phyloP scores from a whole-genome alignment of 805 yeast genomes.

The Saccharomyces kudriavzevii region DNA sequence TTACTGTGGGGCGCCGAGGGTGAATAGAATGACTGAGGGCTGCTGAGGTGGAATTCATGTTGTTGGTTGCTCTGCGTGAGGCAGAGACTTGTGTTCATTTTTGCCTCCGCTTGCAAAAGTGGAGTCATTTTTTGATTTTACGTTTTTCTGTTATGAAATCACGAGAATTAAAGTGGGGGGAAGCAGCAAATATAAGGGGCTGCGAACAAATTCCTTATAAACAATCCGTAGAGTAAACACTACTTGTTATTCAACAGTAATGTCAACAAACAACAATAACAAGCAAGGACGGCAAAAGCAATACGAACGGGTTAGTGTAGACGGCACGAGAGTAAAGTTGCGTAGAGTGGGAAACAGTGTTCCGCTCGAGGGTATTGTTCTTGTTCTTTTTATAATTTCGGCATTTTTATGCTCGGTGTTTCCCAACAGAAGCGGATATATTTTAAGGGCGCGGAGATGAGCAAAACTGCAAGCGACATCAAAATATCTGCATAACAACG shows the following conservation, averaged over 20 bases:
- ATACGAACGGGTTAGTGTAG: not conserved
- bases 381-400: not conserved
- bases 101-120: not conserved
- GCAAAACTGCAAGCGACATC: not conserved
- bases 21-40: not conserved
- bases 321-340: not conserved
- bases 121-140: not conserved
- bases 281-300: not conserved
- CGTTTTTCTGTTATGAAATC: not conserved
- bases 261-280: no score
- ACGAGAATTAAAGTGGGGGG: not conserved
- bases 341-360: not conserved
- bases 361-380: not conserved
- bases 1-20: not conserved
- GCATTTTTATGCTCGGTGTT: not conserved
- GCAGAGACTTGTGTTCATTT: not conserved
- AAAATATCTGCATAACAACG: not conserved
- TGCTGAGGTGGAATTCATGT: not conserved
- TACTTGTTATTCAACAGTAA: not conserved
- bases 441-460: not conserved
- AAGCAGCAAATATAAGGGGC: not conserved
- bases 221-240: not conserved
- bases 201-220: not conserved
- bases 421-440: not conserved
- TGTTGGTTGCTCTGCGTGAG: not conserved